Evolutionary conservation across 129 eudicot genomes (phyloP).

Genomic region (Erigeron canadensis): DNA sequence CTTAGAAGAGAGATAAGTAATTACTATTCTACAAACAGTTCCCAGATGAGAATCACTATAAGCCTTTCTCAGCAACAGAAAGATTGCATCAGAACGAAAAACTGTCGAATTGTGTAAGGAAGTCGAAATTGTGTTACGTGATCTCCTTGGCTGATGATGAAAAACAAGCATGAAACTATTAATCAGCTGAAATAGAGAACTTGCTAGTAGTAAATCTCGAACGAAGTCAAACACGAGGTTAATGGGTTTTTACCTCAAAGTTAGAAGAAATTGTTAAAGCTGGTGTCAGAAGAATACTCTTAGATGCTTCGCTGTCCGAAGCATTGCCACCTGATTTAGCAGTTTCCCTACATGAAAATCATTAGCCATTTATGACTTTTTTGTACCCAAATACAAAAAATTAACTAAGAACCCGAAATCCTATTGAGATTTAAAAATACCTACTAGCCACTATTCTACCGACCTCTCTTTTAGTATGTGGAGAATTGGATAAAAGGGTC

Average conservation of each 20-base stretch:
- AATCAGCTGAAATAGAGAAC: slow-evolving; percentile 17
- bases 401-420: neutral
- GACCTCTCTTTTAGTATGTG: slow-evolving; percentile 77
- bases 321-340: slow-evolving; percentile 47
- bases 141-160: slow-evolving; percentile 78
- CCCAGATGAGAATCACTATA: slow-evolving; percentile 70
- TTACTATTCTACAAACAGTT: slow-evolving; percentile 79
- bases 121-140: slow-evolving; percentile 45
- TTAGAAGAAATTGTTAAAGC: slow-evolving; percentile 85
- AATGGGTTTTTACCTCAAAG: slow-evolving; percentile 64
- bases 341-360: slow-evolving; percentile 54
- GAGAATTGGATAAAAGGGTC: slow-evolving; percentile 87
- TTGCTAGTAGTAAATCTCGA: slow-evolving; percentile 2
- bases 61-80: slow-evolving; percentile 79
- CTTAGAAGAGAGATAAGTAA: slow-evolving; percentile 21
- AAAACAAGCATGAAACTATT: slow-evolving; percentile 18
- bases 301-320: slow-evolving; percentile 63
- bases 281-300: slow-evolving; percentile 52
- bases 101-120: slow-evolving; percentile 52
- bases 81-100: slow-evolving; percentile 74
- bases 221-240: neutral
- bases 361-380: neutral
- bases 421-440: neutral
- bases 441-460: slow-evolving; percentile 47
- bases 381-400: neutral